Conservation (phyloP, 352 stramenopile genomes). For the Pythium plurisporium region DNA sequence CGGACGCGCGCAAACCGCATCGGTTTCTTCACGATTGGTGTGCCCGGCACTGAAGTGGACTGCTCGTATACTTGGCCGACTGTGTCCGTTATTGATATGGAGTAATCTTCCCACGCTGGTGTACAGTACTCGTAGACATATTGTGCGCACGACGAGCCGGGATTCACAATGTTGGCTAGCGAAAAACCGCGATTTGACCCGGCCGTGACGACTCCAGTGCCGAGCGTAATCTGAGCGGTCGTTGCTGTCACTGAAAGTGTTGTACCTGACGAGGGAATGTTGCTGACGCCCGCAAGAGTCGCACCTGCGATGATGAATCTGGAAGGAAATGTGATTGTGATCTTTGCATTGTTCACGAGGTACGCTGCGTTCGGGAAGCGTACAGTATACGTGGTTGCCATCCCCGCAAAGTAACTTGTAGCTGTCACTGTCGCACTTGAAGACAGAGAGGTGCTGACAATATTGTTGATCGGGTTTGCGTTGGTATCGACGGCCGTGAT, state of each 20-base stretch:
- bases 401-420: slow-evolving; percentile 37
- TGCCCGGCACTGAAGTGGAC: slow-evolving; percentile 36
- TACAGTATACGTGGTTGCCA: slow-evolving; percentile 34
- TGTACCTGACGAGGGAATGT: slow-evolving; percentile 33
- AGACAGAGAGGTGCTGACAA: slow-evolving; percentile 27
- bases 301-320: slow-evolving; percentile 32
- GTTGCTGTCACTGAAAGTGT: slow-evolving; percentile 11
- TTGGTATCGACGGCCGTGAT: neutral
- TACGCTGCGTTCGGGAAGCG: slow-evolving; percentile 47
- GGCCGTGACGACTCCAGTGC: slow-evolving; percentile 25
- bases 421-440: slow-evolving; percentile 33
- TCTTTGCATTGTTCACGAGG: slow-evolving; percentile 27
- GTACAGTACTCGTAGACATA: slow-evolving; percentile 57
- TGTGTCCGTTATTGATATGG: slow-evolving; percentile 34
- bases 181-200: slow-evolving; percentile 39
- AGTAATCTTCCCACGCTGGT: slow-evolving; percentile 36
- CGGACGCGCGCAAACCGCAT: slow-evolving; percentile 47
- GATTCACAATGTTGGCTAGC: slow-evolving; percentile 47
- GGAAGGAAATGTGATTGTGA: slow-evolving; percentile 42
- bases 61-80: slow-evolving; percentile 38
- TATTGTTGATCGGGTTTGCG: slow-evolving; percentile 11
- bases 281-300: slow-evolving; percentile 21
- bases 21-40: slow-evolving; percentile 62
- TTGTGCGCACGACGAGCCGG: slow-evolving; percentile 47
- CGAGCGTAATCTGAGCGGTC: slow-evolving; percentile 29